A percentile compares a stretch with the other conserved stretches of the same genome.
Conservation (phyloP, 805 yeast genomes). For the Metschnikowia noctiluminum region DNA sequence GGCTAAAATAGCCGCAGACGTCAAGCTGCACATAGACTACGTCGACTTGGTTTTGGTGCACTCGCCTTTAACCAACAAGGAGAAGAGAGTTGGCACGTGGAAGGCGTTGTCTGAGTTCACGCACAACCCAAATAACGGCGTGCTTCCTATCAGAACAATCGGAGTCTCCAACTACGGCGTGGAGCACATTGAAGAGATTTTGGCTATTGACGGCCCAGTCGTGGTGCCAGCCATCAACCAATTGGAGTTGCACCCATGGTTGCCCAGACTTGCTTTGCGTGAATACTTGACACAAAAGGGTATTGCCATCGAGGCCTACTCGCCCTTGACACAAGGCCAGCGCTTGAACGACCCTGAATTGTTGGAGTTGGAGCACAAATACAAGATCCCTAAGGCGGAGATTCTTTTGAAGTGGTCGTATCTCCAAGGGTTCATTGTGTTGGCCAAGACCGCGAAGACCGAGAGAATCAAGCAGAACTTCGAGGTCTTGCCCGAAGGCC, state of each 20-base stretch:
- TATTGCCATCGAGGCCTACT: constrained; percentile 68
- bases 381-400: constrained; percentile 54
- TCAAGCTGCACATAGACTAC: constrained; percentile 36
- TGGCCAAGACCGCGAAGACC: constrained; percentile 61
- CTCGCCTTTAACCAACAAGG: constrained; percentile 44
- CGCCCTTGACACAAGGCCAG: constrained; percentile 70
- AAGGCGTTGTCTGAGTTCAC: constrained; percentile 73
- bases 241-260: constrained; percentile 83
- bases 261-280: constrained; percentile 62
- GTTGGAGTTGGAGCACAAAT: constrained; percentile 45
- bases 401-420: constrained; percentile 70
- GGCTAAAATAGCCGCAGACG: constrained; percentile 48
- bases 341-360: constrained; percentile 56
- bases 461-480: constrained; percentile 53
- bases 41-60: constrained; percentile 46
- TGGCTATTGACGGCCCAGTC: constrained; percentile 50
- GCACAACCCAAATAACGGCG: constrained; percentile 43
- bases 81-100: constrained; percentile 58
- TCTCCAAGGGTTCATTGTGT: constrained; percentile 66
- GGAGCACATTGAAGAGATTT: constrained; percentile 56
- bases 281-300: constrained; percentile 54
- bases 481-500: constrained; percentile 42
- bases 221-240: constrained; percentile 68
- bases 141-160: constrained; percentile 57
- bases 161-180: constrained; percentile 78